Evolutionary conservation across 345 rosid species (phyloP), one percentile per base, ranked within the genome.

Genomic region (Hypericum androsaemum): DNA sequence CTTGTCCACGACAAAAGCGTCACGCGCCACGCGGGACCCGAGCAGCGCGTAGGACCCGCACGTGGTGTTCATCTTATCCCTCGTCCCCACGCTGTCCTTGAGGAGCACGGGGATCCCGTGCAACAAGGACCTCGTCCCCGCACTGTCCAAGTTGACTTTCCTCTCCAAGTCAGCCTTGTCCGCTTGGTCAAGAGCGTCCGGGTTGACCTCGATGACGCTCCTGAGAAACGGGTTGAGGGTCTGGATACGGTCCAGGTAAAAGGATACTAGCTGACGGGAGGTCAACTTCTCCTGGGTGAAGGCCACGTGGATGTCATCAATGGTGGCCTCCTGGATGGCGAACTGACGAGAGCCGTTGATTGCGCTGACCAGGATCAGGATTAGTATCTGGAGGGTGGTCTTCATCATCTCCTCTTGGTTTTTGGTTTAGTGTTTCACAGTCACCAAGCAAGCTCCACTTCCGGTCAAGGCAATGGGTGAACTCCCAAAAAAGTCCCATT

Each of bases 71-170:
- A 60, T 40, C 60, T 16, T 47, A 45, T 70, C 69, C 16, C 47
- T 58, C 7, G 72, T 69, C 14, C 42, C 70, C 10, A 69, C 58
- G 13, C 59, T 51, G 58, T 76, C 80, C 72, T 76, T 76, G 1
- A 76, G 51, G 61, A 76, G 52, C 54, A 76, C 58, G 11, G 80
- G 77, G 22, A 76, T 63, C 14, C 80, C 80, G 38, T 76, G 77
- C 15, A 72, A 11, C 13, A 61, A 47, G 36, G 8, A n/a, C 14
- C 28, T 4, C 5, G 54, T 7, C 43, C 62, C 54, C 40, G 63
- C 13, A 50, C 50, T 61, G 13, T 5, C 42, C 54, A 22, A 4
- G 4, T 22, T 4, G 32, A 22, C 32, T 22, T 41, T 43, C 50
- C 69, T 28, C 10, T 56, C 61, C 28, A 38, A 37, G 42, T 71